A percentile compares a stretch with the other conserved stretches of the same genome.
Evolutionary conservation across 1,284 basidiomycete species (phyloP).

Genomic region (Irpex rosettiformis): DNA sequence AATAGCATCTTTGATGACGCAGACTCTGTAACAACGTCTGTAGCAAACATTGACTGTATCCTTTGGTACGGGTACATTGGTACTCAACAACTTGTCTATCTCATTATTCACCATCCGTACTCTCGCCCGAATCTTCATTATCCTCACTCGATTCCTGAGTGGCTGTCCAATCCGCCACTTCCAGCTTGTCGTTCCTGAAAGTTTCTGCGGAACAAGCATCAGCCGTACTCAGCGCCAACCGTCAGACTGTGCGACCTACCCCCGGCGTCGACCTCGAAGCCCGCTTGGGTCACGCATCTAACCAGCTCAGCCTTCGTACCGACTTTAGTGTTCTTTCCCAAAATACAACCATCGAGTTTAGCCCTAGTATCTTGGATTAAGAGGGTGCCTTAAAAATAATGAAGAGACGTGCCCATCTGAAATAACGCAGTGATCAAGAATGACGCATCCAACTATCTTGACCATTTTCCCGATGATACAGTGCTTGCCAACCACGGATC

Average conservation of each 20-base stretch:
- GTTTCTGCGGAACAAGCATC: conserved; percentile 20
- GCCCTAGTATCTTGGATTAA: conserved; percentile 47
- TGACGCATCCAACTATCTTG: conserved; percentile 82
- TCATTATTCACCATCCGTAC: neutral
- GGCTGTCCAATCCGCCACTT: conserved; percentile 35
- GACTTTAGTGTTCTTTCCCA: conserved; percentile 80
- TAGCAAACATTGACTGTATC: neutral
- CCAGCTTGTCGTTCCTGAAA: conserved; percentile 31
- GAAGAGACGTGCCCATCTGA: conserved; percentile 69
- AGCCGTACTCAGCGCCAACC: neutral
- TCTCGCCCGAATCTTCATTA: neutral
- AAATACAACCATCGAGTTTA: conserved; percentile 86
- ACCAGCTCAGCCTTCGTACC: conserved; percentile 78
- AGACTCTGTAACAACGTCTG: neutral
- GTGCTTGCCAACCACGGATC: conserved; percentile 84
- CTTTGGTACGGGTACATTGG: neutral
- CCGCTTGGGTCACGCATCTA: conserved; percentile 85
- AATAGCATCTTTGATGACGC: neutral
- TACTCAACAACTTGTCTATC: neutral
- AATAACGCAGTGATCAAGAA: conserved; percentile 88
- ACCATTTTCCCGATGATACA: conserved; percentile 86
- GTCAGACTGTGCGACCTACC: conserved; percentile 39
- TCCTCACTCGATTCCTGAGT: neutral
- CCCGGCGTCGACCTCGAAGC: conserved; percentile 76
- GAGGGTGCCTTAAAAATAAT: neutral